Percentiles rank a stretch among this genome's conserved stretches.
Conservation (phyloP, 352 stramenopile genomes). For the Phytophthora pluvialis region DNA sequence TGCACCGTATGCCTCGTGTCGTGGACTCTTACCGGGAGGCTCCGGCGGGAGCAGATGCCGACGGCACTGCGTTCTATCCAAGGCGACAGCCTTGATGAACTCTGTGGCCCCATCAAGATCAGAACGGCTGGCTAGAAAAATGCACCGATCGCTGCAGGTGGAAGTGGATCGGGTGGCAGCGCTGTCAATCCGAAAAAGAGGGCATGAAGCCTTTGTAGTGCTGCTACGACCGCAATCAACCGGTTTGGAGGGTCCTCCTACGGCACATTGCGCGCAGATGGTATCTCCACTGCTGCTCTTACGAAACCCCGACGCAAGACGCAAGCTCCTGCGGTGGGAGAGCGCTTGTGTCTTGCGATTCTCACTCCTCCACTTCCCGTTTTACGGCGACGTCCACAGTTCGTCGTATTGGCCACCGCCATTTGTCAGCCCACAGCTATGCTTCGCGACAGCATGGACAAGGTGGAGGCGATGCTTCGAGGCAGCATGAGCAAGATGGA, state of each 20-base stretch:
- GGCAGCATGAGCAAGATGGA: constrained; percentile 33
- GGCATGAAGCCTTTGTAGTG: background rate
- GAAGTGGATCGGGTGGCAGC: constrained; percentile 12
- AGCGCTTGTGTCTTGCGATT: constrained; percentile 5
- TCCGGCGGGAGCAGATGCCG: constrained; percentile 26
- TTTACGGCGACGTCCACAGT: constrained; percentile 25
- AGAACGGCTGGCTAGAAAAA: constrained; percentile 20
- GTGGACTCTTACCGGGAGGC: constrained; percentile 32
- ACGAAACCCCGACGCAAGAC: constrained; percentile 10
- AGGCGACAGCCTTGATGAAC: constrained; percentile 4
- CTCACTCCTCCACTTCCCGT: constrained; percentile 18
- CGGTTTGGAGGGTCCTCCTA: background rate
- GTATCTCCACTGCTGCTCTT: constrained; percentile 3
- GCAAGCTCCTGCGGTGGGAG: constrained; percentile 19
- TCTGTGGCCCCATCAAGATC: background rate
- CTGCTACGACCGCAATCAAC: constrained; percentile 15
- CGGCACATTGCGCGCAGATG: constrained; percentile 14
- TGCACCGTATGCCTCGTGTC: constrained; percentile 12
- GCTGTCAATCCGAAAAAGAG: constrained; percentile 15
- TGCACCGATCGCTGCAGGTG: constrained; percentile 15
- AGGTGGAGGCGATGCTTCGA: constrained; percentile 27
- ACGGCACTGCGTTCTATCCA: constrained; percentile 20
- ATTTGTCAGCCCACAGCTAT: constrained; percentile 1
- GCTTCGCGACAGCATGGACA: constrained; percentile 31
- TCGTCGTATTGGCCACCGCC: constrained; percentile 7